Conservation (phyloP, 2,329 filamentous ascomycete species). For the Epichloe sylvatica region DNA sequence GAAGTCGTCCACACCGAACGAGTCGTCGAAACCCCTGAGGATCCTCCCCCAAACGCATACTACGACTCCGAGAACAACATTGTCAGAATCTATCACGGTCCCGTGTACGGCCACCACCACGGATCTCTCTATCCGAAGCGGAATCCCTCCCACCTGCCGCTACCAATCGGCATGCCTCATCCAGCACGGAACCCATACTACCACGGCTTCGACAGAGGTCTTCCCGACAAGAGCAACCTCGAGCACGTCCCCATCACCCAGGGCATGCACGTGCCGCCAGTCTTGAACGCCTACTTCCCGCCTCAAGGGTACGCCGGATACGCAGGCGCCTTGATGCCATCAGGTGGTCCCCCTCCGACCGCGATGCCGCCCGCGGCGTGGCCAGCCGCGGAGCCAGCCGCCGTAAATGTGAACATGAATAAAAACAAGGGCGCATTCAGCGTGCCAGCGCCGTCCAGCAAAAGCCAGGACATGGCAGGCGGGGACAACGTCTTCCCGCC, state of each 20-base stretch:
- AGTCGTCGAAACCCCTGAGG: constrained; percentile 35
- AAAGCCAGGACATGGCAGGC: constrained; percentile 12
- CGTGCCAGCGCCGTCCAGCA: constrained; percentile 7
- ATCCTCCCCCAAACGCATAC: constrained; percentile 48
- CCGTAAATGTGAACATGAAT: neutral
- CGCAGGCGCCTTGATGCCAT: constrained; percentile 2
- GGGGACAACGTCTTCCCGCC: constrained; percentile 19
- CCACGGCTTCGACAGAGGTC: constrained; percentile 21
- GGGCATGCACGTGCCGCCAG: constrained; percentile 12
- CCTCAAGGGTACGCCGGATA: constrained; percentile 9
- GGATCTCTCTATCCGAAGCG: constrained; percentile 31
- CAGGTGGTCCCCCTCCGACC: neutral
- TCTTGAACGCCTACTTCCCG: constrained; percentile 12
- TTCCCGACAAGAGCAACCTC: constrained; percentile 7
- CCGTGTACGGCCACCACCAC: constrained; percentile 37
- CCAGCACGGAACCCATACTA: constrained; percentile 30
- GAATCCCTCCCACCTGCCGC: constrained; percentile 14
- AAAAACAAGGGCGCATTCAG: constrained; percentile 8
- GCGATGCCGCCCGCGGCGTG: neutral
- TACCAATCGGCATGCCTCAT: constrained; percentile 30
- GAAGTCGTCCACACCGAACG: constrained; percentile 42
- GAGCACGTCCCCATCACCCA: constrained; percentile 19
- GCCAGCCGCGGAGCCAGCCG: neutral
- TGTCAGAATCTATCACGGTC: constrained; percentile 44
- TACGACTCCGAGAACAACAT: constrained; percentile 38